A percentile compares a stretch with the other conserved stretches of the same genome.
These are phyloP conservation scores for Ramularia collo-cygni DNA, from an alignment of 2,329 filamentous ascomycete species.

Conservation along the genomic window DNA sequence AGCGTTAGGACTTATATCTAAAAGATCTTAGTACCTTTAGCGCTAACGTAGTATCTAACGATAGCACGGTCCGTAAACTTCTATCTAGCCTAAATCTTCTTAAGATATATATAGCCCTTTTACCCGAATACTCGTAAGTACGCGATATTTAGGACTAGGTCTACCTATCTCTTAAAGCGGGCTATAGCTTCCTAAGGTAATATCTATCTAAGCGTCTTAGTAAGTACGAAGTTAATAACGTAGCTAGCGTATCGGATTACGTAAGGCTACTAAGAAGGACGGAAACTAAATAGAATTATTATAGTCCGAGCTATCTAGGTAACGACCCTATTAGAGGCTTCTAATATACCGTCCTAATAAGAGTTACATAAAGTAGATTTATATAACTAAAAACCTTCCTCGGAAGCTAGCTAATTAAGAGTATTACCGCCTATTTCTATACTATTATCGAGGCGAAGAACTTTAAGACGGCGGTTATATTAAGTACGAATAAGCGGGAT, in stretches of 20 bases:
- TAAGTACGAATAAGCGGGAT: too few species aligned
- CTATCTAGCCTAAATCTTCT: background rate
- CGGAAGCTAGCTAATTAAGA: too few species aligned
- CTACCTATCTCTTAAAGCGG: background rate
- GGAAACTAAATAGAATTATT: background rate
- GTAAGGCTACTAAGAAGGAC: background rate
- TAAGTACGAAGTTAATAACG: background rate
- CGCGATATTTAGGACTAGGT: background rate
- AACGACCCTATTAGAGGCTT: background rate
- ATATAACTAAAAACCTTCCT: background rate
- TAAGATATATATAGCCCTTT: slow-evolving; percentile 1
- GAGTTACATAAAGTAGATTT: background rate
- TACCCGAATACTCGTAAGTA: background rate
- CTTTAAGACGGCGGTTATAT: background rate
- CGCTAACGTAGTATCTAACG: background rate
- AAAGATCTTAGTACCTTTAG: background rate
- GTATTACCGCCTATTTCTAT: background rate
- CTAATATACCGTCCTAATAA: background rate
- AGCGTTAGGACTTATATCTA: background rate
- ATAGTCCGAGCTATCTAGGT: background rate
- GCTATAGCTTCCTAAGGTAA: background rate
- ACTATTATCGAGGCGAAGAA: background rate
- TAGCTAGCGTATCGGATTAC: background rate
- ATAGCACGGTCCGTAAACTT: background rate
- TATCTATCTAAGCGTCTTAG: background rate